These are phyloP conservation scores for Lactarius pseudohatsudake DNA, from an alignment of 768 basidiomycete species.

Conservation along the genomic window DNA sequence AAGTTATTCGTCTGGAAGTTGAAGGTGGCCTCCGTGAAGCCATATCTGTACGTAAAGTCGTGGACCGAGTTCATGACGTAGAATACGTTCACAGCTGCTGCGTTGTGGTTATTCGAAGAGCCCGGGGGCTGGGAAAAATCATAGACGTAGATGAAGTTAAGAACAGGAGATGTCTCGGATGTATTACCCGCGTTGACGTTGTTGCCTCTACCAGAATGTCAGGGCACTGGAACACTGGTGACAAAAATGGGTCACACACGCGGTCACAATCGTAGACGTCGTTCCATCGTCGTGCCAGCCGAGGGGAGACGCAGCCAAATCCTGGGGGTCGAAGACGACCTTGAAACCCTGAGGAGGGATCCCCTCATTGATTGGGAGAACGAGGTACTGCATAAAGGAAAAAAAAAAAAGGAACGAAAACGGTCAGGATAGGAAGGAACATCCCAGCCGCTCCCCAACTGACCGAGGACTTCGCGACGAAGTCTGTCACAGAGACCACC, in stretches of 20 bases:
- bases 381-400: slow-evolving; percentile 39
- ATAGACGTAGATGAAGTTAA: slow-evolving; percentile 43
- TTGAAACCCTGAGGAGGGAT: slow-evolving; percentile 49
- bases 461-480: slow-evolving; percentile 47
- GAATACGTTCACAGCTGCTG: slow-evolving; percentile 56
- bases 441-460: slow-evolving; percentile 19
- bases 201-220: slow-evolving; percentile 35
- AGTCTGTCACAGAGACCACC: slow-evolving; percentile 51
- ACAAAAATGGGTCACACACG: slow-evolving; percentile 16
- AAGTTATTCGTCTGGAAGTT: slow-evolving; percentile 64
- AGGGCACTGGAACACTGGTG: neutral
- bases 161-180: slow-evolving; percentile 40
- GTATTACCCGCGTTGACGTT: slow-evolving; percentile 39
- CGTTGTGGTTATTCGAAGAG: slow-evolving; percentile 37
- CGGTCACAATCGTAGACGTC: slow-evolving; percentile 39
- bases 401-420: neutral
- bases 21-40: slow-evolving; percentile 58
- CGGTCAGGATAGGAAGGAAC: neutral
- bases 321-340: slow-evolving; percentile 52
- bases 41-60: slow-evolving; percentile 51
- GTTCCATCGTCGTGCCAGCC: slow-evolving; percentile 52
- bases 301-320: slow-evolving; percentile 50
- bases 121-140: slow-evolving; percentile 40
- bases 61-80: slow-evolving; percentile 63
- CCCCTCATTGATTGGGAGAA: slow-evolving; percentile 53